Evolutionary conservation across 306 rosid genomes (phyloP), one percentile per base, ranked within the genome.

Genomic region (Vachellia pachyceras): DNA sequence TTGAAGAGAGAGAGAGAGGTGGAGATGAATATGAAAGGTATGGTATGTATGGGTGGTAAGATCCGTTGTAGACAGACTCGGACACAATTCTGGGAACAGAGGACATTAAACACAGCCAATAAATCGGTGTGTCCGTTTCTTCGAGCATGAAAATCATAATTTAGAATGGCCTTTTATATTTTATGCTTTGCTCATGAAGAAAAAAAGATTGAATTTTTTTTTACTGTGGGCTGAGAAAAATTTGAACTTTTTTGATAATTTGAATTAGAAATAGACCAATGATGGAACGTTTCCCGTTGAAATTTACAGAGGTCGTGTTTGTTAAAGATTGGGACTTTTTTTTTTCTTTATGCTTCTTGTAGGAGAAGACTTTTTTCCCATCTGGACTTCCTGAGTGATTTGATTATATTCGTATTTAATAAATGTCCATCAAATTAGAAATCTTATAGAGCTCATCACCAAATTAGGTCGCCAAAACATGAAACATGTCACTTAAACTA

Each of bases 61-160:
- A 92, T 91, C 98, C 88, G 94, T 88, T 90, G 84, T 61, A 81
- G 89, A 76, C 91, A 82, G 78, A 80, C 64, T 45, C 84, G 79
- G 80, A 85, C 52, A 41, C 80, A 70, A 57, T 82, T 77, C 89
- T 89, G 84, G 54, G 68, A 80, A 76, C 86, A 80, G 80, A 86
- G 84, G 77, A 82, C 91, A 55, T 1, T 20, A 17, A 22, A 76
- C 80, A 66, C 77, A 61, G 89, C 91, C 85, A 86, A 79, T 45
- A 85, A 86, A 90, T 89, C 89, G 92, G 91, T 91, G 90, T 86
- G 89, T 85, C 92, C 88, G 85, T 85, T 90, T 84, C 77, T 80
- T 42, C 72, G 44, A 88, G 84, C 94, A 88, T 91, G 95, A 94
- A 90, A 64, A 79, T 46, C 61, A 81, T 54, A 42, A 13, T 46